Evolutionary conservation across 345 rosid species (phyloP).

Genomic region (Mangifera indica): DNA sequence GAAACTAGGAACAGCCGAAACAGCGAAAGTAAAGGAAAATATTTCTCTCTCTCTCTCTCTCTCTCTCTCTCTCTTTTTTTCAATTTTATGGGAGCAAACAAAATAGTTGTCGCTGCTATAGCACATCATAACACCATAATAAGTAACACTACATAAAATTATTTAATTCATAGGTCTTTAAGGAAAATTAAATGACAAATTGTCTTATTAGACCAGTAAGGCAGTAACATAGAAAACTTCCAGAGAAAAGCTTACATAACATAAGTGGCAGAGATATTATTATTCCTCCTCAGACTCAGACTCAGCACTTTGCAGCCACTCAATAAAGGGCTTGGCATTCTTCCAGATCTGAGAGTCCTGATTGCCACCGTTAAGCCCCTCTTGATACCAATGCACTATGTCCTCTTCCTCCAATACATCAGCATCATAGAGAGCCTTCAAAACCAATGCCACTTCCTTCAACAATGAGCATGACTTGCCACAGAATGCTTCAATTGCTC

Average conservation of each 20-base stretch:
- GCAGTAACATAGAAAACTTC: neutral
- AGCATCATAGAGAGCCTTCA: constrained; percentile 59
- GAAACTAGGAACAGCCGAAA: neutral
- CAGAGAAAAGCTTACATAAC: neutral
- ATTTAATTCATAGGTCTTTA: neutral
- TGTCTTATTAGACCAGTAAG: too few relatives aligned
- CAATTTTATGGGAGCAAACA: neutral
- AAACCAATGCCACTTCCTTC: constrained; percentile 57
- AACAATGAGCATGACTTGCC: constrained; percentile 29
- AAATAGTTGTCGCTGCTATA: neutral
- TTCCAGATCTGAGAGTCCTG: constrained; percentile 47
- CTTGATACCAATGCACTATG: constrained; percentile 50
- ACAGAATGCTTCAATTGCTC: constrained; percentile 46
- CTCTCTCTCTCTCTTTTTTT: too few relatives aligned
- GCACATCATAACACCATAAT: neutral
- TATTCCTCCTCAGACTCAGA: constrained; percentile 70
- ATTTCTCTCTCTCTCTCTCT: too few relatives aligned
- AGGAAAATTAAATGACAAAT: neutral
- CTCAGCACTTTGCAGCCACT: constrained; percentile 76
- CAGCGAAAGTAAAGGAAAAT: neutral
- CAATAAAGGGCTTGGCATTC: constrained; percentile 52
- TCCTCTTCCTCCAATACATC: constrained; percentile 62
- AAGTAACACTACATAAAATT: too few relatives aligned
- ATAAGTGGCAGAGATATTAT: neutral
- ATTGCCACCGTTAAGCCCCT: constrained; percentile 37